Evolutionary conservation across 164 flowering plant genomes (phyloP).

Genomic region (Buxus sempervirens): DNA sequence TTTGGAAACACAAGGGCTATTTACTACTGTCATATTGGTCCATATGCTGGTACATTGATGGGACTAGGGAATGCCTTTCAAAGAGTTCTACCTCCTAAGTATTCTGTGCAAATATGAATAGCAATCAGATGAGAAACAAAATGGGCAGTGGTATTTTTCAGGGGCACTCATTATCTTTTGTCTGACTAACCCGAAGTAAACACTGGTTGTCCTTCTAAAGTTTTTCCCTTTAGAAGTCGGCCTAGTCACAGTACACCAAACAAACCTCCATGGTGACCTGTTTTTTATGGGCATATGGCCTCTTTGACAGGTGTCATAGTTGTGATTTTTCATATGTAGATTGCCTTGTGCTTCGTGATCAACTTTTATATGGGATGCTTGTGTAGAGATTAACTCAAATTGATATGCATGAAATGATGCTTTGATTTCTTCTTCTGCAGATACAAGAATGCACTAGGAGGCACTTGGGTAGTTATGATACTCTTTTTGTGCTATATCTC

Average conservation of each 20-base stretch:
- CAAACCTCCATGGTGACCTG: background rate
- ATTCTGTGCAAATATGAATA: background rate
- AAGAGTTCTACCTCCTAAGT: background rate
- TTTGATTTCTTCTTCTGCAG: conserved; percentile 32
- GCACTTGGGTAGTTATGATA: conserved; percentile 75
- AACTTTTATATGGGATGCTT: background rate
- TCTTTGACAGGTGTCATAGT: background rate
- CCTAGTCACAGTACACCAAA: background rate
- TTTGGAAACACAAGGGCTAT: background rate
- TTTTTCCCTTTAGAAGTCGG: background rate
- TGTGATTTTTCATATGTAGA: background rate
- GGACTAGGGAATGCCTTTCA: background rate
- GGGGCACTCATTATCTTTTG: background rate
- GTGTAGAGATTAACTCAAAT: background rate
- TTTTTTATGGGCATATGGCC: background rate
- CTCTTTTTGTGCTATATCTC: conserved; percentile 66
- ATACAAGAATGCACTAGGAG: conserved; percentile 92
- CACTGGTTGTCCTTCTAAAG: background rate
- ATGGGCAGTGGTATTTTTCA: background rate
- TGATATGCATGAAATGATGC: background rate
- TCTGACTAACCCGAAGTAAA: background rate
- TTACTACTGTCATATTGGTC: background rate
- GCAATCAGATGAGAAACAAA: background rate
- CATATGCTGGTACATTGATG: background rate
- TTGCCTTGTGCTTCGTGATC: background rate